A percentile compares a stretch with the other conserved stretches of the same genome.
phyloP scores from a whole-genome alignment of 1,139 yeast species.

The Blastobotrys illinoisensis region DNA sequence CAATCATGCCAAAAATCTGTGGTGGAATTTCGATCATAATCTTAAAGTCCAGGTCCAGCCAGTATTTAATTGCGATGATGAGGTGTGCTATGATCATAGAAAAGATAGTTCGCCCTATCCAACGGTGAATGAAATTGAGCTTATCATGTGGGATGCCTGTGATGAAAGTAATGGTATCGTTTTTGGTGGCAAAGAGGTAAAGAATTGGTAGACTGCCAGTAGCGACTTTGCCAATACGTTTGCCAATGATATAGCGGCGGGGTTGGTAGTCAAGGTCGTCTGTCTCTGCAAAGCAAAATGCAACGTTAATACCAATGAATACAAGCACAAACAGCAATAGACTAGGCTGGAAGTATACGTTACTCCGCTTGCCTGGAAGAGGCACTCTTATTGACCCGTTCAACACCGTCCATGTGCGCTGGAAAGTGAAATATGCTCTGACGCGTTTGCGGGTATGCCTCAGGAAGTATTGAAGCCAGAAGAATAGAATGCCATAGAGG shows the following conservation, averaged over 20 bases:
- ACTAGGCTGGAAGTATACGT: slow-evolving; percentile 41
- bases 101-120: slow-evolving; percentile 44
- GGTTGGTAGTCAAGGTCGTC: slow-evolving; percentile 41
- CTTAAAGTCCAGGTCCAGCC: slow-evolving; percentile 39
- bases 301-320: slow-evolving; percentile 33
- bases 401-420: slow-evolving; percentile 32
- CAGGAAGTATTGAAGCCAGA: slow-evolving; percentile 39
- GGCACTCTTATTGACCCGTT: slow-evolving; percentile 30
- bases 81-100: slow-evolving; percentile 39
- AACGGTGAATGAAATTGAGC: slow-evolving; percentile 39
- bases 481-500: slow-evolving; percentile 40
- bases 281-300: slow-evolving; percentile 29
- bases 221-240: slow-evolving; percentile 42
- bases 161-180: slow-evolving; percentile 39
- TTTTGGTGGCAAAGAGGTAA: slow-evolving; percentile 37
- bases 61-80: slow-evolving; percentile 35
- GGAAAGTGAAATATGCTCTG: slow-evolving; percentile 27
- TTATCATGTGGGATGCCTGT: slow-evolving; percentile 44
- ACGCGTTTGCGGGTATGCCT: slow-evolving; percentile 14
- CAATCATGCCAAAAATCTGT: slow-evolving; percentile 47
- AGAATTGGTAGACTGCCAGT: slow-evolving; percentile 42
- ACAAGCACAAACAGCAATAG: slow-evolving; percentile 30
- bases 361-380: slow-evolving; percentile 22
- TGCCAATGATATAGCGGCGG: slow-evolving; percentile 39
- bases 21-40: slow-evolving; percentile 46